Percentiles rank a stretch among this genome's conserved stretches.
These are phyloP conservation scores for Xenoacremonium recifei DNA, from an alignment of 2,329 filamentous ascomycete species.

Conservation along the genomic window DNA sequence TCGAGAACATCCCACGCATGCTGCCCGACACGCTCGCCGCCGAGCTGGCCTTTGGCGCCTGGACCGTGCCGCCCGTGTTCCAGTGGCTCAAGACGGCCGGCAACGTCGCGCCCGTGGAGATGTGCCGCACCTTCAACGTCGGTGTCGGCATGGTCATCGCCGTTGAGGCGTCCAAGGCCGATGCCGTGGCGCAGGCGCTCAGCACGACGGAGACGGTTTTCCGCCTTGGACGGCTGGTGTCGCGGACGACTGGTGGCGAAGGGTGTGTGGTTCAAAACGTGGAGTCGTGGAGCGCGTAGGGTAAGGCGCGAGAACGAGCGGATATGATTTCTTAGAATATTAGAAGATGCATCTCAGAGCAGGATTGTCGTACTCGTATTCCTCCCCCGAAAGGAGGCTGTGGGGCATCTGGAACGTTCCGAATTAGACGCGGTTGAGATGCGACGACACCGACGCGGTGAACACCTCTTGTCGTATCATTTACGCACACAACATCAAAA, in stretches of 20 bases:
- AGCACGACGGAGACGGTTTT: conserved; percentile 71
- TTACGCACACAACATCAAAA: too few species aligned
- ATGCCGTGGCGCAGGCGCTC: conserved; percentile 59
- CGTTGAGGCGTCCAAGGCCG: conserved; percentile 64
- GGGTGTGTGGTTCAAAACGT: conserved; percentile 35
- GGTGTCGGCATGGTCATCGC: conserved; percentile 93
- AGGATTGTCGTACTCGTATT: too few species aligned
- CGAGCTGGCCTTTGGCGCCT: conserved; percentile 73
- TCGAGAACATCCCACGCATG: conserved; percentile 95
- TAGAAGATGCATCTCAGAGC: too few species aligned
- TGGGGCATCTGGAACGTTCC: too few species aligned
- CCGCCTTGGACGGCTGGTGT: conserved; percentile 69
- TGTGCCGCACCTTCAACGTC: conserved; percentile 92
- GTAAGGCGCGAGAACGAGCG: too few species aligned
- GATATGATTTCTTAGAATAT: too few species aligned
- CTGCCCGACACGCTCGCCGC: conserved; percentile 76
- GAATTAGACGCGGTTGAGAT: too few species aligned
- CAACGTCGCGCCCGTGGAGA: conserved; percentile 74
- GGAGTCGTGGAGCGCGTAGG: conserved; percentile 32
- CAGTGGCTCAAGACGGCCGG: conserved; percentile 75
- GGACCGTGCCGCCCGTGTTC: conserved; percentile 78
- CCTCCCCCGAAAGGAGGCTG: too few species aligned
- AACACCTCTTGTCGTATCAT: too few species aligned
- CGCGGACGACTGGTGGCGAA: conserved; percentile 42
- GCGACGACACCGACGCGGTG: too few species aligned